Conservation (phyloP, 345 rosid genomes). For the Odontarrhena argentea region DNA sequence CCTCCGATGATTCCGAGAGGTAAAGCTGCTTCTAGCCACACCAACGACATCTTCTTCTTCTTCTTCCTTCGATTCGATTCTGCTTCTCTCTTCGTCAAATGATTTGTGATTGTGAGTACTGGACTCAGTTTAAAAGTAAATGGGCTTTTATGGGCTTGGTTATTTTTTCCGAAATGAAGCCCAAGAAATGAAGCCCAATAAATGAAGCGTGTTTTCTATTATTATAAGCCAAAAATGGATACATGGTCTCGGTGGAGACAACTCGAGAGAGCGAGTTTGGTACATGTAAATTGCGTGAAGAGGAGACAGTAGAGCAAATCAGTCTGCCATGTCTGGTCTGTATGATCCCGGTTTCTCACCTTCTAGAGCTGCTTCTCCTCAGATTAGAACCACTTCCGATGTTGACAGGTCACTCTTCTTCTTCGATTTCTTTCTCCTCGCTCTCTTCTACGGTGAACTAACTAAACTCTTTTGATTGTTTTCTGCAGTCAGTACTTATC, state of each 20-base stretch:
- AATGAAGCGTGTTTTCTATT: neutral
- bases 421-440: conserved; percentile 14
- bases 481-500: conserved; percentile 66
- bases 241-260: conserved; percentile 27
- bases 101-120: conserved; percentile 1
- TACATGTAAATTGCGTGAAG: conserved; percentile 25
- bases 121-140: neutral
- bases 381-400: conserved; percentile 88
- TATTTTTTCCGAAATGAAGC: neutral
- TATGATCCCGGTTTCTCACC: conserved; percentile 95
- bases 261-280: conserved; percentile 24
- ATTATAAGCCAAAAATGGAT: neutral
- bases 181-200: conserved; percentile 35
- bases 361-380: conserved; percentile 96
- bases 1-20: conserved; percentile 97
- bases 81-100: conserved; percentile 11
- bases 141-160: conserved; percentile 11
- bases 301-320: conserved; percentile 23
- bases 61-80: conserved; percentile 15
- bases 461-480: conserved; percentile 43
- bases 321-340: conserved; percentile 78
- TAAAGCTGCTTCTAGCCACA: conserved; percentile 77
- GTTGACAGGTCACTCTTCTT: conserved; percentile 63
- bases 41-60: conserved; percentile 52
- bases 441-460: conserved; percentile 24